A percentile compares a stretch with the other conserved stretches of the same genome.
phyloP scores from a whole-genome alignment of 495 filamentous ascomycete genomes.

The Penicillium soppii region DNA sequence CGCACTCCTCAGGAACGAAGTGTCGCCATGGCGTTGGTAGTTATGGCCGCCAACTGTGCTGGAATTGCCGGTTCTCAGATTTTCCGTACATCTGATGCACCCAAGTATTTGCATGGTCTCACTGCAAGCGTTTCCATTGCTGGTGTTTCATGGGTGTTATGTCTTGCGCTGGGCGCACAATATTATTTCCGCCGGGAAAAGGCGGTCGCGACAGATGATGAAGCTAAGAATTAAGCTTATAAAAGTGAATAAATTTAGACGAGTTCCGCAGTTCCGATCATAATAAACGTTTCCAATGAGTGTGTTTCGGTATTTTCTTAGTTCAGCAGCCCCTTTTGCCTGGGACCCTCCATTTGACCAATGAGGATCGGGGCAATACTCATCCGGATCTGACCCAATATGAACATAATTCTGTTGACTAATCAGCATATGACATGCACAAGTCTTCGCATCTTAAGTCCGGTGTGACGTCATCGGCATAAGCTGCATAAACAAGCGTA shows the following conservation, averaged over 20 bases:
- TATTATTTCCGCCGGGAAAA: slow-evolving; percentile 21
- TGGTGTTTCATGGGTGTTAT: slow-evolving; percentile 30
- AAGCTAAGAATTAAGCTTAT: background rate
- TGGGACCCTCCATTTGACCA: too few species aligned
- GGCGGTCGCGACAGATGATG: background rate
- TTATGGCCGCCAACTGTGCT: slow-evolving; percentile 55
- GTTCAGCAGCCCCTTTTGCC: too few species aligned
- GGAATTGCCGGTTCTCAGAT: slow-evolving; percentile 55
- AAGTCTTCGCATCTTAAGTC: too few species aligned
- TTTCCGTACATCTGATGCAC: slow-evolving; percentile 51
- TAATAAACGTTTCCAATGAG: too few species aligned
- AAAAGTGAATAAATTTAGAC: background rate
- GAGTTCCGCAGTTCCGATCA: too few species aligned
- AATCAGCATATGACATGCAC: too few species aligned
- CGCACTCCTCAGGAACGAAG: slow-evolving; percentile 46
- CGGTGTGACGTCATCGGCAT: too few species aligned
- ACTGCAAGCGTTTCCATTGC: slow-evolving; percentile 35
- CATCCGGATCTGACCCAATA: too few species aligned
- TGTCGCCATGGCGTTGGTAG: slow-evolving; percentile 53
- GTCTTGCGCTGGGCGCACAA: slow-evolving; percentile 18
- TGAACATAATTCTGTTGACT: too few species aligned
- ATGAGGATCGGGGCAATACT: too few species aligned
- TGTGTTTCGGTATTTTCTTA: too few species aligned
- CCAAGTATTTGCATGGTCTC: slow-evolving; percentile 46
- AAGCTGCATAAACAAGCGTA: too few species aligned